Base-by-base conservation (phyloP, 225 moss, liverwort and hornwort genomes). In the Pleurozium schreberi region DNA sequence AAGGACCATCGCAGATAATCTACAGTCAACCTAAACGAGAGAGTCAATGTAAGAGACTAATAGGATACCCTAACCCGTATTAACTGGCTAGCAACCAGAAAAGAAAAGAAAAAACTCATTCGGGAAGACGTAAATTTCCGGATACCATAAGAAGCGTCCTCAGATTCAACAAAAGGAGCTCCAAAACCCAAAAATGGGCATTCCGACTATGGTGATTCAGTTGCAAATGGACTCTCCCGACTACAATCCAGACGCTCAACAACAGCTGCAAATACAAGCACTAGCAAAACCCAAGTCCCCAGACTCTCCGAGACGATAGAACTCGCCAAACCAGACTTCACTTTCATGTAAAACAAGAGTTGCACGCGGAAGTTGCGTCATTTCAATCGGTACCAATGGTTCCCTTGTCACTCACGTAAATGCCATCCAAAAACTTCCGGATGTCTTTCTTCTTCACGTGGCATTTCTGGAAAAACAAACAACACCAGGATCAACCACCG, bases 371-470 rank as follows among this genome's bases (percentile, higher is more conserved):
- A 82, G 53, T 59, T 47, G 42, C 28, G 57, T 49, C 88, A 27
- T n/a, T 53, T 88, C 85, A 93, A 75, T 97, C 97, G 3, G 76
- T 91, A 3, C 78, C 80, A 11, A 97, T 97, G 67, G 93, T 92
- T 88, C 92, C 96, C 91, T 94, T 96, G 92, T 96, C 96, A 30
- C 95, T 94, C 77, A 95, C 94, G 73, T 94, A 94, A 47, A 94
- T 93, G 81, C 95, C 95, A 63, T 95, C 95, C 88, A 95, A 84
- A 91, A 95, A 95, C 90, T 95, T 96, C 87, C 95, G 75, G 86
- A 96, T 96, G 55, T 96, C 96, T n/a, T 95, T 96, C 86, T 96
- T 96, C 91, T 96, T 96, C 22, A 96, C 96, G 61, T 95, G 96
- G 79, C 97, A 97, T 91, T 96, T 96, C 96, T 97, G 94, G 70